Percentiles rank a stretch among this genome's conserved stretches.
These are phyloP conservation scores for Cucumis sativus DNA, from an alignment of 306 rosid species.

Conservation along the genomic window Cucumber_9930_V3 NC_026658.2:22989001-22989500, in stretches of 20 bases:
- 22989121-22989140: background rate
- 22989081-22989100: background rate
- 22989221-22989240: background rate
- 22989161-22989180: background rate
- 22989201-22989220: background rate
- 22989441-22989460: background rate
- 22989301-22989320: conserved; percentile 33
- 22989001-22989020: background rate
- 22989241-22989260: conserved; percentile 3
- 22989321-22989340: conserved; percentile 53
- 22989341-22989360: conserved; percentile 48
- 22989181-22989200: background rate
- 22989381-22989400: conserved; percentile 96
- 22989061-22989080: background rate
- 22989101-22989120: background rate
- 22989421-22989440: conserved; percentile 6
- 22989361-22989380: conserved; percentile 91
- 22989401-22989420: conserved; percentile 87
- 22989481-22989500: conserved; percentile 8
- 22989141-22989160: background rate
- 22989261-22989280: conserved; percentile 88
- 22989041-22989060: background rate
- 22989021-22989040: background rate
- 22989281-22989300: conserved; percentile 80
- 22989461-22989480: background rate